phyloP scores from a whole-genome alignment of 257 asterid genomes.

The Sherardia arvensis region DNA sequence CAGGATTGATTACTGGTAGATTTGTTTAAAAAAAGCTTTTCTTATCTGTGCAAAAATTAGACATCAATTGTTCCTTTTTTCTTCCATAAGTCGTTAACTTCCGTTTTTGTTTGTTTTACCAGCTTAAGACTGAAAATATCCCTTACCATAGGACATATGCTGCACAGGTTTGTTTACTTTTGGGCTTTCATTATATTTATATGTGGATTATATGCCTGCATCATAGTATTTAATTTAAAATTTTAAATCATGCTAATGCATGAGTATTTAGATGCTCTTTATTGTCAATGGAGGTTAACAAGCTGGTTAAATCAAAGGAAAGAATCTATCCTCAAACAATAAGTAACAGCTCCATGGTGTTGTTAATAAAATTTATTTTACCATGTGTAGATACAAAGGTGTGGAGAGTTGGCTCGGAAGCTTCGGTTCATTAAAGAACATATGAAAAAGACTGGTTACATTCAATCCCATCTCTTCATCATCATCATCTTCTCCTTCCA shows the following conservation, averaged over 20 bases:
- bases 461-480: conserved; percentile 13
- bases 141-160: conserved; percentile 66
- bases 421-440: conserved; percentile 44
- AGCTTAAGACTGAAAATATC: conserved; percentile 60
- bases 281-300: neutral
- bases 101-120: conserved; percentile 11
- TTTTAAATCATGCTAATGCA: neutral
- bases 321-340: neutral
- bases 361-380: neutral
- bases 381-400: conserved; percentile 41
- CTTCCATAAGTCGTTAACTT: neutral
- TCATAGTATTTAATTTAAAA: neutral
- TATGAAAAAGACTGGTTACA: conserved; percentile 47
- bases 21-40: neutral
- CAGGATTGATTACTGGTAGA: neutral
- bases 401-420: conserved; percentile 60
- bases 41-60: neutral
- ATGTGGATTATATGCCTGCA: neutral
- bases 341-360: neutral
- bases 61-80: neutral
- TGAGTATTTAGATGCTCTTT: neutral
- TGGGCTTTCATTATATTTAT: neutral
- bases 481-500: no score
- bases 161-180: conserved; percentile 44
- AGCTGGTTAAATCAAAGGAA: no score